phyloP scores from a whole-genome alignment of 192 early-diverging fungal species.

The Coemansia furcata region DNA sequence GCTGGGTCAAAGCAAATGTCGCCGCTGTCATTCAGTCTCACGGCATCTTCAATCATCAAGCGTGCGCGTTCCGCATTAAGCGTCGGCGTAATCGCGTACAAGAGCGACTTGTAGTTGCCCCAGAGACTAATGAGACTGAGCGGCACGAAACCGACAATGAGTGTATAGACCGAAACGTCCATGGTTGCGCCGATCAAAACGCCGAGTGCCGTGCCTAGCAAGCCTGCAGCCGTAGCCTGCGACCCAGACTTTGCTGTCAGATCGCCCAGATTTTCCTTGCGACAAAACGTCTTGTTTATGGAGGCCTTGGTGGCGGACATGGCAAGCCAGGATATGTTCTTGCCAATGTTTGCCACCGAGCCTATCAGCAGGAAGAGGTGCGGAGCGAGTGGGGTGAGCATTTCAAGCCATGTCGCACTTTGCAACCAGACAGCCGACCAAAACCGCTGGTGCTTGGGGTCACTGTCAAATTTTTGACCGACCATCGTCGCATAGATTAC shows the following conservation, averaged over 20 bases:
- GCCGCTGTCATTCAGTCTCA: background rate
- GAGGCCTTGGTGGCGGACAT: slow-evolving; percentile 74
- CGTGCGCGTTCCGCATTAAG: slow-evolving; percentile 34
- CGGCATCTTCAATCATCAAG: slow-evolving; percentile 15
- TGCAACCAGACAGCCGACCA: slow-evolving; percentile 71
- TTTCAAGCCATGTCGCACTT: slow-evolving; percentile 68
- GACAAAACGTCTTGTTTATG: slow-evolving; percentile 76
- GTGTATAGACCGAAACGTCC: slow-evolving; percentile 22
- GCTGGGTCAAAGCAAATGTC: slow-evolving; percentile 8
- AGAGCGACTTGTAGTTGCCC: slow-evolving; percentile 64
- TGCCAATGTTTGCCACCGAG: slow-evolving; percentile 77
- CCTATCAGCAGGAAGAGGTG: slow-evolving; percentile 72
- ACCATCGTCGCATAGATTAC: slow-evolving; percentile 78
- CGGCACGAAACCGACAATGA: slow-evolving; percentile 65
- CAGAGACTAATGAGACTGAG: slow-evolving; percentile 69
- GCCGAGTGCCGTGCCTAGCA: slow-evolving; percentile 65
- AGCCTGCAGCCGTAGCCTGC: slow-evolving; percentile 77
- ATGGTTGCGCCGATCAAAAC: slow-evolving; percentile 44
- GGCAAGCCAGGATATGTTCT: slow-evolving; percentile 86
- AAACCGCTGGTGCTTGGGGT: slow-evolving; percentile 81
- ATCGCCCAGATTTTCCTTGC: slow-evolving; percentile 78
- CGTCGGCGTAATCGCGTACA: slow-evolving; percentile 35
- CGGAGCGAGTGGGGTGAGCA: slow-evolving; percentile 79
- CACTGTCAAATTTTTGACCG: slow-evolving; percentile 74
- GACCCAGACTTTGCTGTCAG: slow-evolving; percentile 83